These are phyloP conservation scores for Castanopsis chinensis DNA, from an alignment of 306 rosid species.

Conservation along the genomic window DNA sequence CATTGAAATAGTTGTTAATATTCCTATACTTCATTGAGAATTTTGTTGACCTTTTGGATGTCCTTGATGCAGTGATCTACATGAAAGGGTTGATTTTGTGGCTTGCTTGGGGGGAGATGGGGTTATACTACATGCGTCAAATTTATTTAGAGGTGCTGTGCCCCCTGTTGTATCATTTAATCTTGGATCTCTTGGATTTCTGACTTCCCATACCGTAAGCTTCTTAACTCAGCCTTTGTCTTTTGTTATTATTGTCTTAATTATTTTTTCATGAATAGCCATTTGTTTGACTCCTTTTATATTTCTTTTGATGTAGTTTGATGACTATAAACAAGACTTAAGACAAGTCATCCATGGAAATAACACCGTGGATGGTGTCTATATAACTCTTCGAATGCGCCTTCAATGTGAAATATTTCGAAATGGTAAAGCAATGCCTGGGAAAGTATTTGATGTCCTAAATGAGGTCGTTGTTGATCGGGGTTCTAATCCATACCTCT, in stretches of 20 bases:
- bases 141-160: slow-evolving; percentile 81
- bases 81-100: slow-evolving; percentile 96
- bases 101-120: slow-evolving; percentile 99
- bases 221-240: slow-evolving; percentile 28
- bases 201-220: slow-evolving; percentile 83
- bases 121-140: slow-evolving; percentile 93
- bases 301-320: slow-evolving; percentile 57
- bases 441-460: slow-evolving; percentile 87
- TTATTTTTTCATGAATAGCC: neutral
- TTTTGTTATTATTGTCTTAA: slow-evolving; percentile 11
- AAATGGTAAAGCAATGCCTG: slow-evolving; percentile 87
- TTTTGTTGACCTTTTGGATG: slow-evolving; percentile 33
- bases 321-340: slow-evolving; percentile 69
- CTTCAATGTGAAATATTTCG: slow-evolving; percentile 89
- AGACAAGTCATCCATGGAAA: slow-evolving; percentile 86
- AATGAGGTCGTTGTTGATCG: slow-evolving; percentile 94
- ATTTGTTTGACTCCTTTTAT: slow-evolving; percentile 31
- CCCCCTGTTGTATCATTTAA: slow-evolving; percentile 96
- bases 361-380: slow-evolving; percentile 77
- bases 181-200: slow-evolving; percentile 99
- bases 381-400: slow-evolving; percentile 97
- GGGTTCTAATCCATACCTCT: slow-evolving; percentile 98
- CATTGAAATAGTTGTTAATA: slow-evolving; percentile 6
- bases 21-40: slow-evolving; percentile 23
- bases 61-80: slow-evolving; percentile 68